phyloP scores from a whole-genome alignment of 1,139 yeast genomes.

The Fermentozyma sake region DNA sequence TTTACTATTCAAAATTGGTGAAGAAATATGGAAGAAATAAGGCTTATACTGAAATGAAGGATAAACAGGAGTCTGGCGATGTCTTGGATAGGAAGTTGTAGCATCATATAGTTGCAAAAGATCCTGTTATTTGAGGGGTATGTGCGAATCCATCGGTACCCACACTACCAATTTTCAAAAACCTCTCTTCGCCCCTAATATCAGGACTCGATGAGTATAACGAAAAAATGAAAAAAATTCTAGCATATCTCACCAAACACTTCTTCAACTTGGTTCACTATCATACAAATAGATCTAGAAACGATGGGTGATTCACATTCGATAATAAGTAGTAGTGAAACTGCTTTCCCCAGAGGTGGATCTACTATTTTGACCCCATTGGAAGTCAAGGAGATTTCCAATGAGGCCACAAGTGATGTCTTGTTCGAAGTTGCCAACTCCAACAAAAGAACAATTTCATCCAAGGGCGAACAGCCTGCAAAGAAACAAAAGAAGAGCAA shows the following conservation, averaged over 20 bases:
- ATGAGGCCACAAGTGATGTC: slow-evolving; percentile 87
- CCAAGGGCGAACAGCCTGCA: slow-evolving; percentile 20
- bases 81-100: slow-evolving; percentile 7
- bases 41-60: slow-evolving; percentile 22
- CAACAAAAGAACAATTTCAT: slow-evolving; percentile 25
- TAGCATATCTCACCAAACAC: no score
- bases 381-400: slow-evolving; percentile 88
- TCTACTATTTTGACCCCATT: slow-evolving; percentile 78
- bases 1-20: slow-evolving; percentile 33
- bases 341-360: slow-evolving; percentile 95
- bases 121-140: no score
- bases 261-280: no score
- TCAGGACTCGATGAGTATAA: no score
- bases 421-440: slow-evolving; percentile 51
- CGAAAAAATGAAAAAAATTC: no score
- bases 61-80: slow-evolving; percentile 11
- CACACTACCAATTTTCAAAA: no score
- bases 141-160: no score
- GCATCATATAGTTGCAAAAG: slow-evolving; percentile 1
- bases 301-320: no score
- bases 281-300: no score
- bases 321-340: slow-evolving; percentile 52
- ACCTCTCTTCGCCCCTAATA: no score
- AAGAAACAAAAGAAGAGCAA: slow-evolving; percentile 35
- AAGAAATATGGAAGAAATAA: slow-evolving; percentile 23